These are phyloP conservation scores for Fusarium haematococcum DNA, from an alignment of 2,329 filamentous ascomycete species.

Conservation along the genomic window DNA sequence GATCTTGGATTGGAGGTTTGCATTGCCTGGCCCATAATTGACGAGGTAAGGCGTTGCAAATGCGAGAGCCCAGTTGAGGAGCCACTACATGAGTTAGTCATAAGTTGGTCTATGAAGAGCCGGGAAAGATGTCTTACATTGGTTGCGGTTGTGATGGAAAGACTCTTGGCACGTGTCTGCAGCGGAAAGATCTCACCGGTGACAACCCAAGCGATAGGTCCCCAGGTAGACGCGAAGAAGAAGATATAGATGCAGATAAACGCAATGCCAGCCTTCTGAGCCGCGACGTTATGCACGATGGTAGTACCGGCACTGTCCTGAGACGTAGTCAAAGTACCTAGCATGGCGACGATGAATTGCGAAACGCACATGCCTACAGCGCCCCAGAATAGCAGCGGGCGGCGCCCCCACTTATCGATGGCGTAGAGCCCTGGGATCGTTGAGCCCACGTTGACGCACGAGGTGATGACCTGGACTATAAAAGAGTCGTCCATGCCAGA, in stretches of 20 bases:
- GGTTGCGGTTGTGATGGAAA: conserved; percentile 76
- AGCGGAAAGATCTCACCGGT: conserved; percentile 81
- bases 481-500: conserved; percentile 49
- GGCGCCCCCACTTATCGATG: conserved; percentile 55
- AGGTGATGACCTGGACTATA: conserved; percentile 49
- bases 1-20: conserved; percentile 58
- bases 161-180: conserved; percentile 69
- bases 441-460: conserved; percentile 49
- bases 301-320: conserved; percentile 60
- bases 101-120: not conserved
- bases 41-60: conserved; percentile 86
- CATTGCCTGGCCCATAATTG: conserved; percentile 64
- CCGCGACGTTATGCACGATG: conserved; percentile 48
- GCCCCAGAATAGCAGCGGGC: conserved; percentile 72
- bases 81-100: conserved; percentile 57
- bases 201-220: conserved; percentile 74
- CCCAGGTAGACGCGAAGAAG: conserved; percentile 84
- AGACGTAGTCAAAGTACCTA: conserved; percentile 65
- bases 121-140: conserved; percentile 56
- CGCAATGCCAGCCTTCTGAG: conserved; percentile 56
- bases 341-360: conserved; percentile 69
- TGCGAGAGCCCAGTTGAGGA: conserved; percentile 76
- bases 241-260: conserved; percentile 74
- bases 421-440: conserved; percentile 49
- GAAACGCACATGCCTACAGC: conserved; percentile 68